Conservation (phyloP, 331 rosid species). For the Prunus yedoensis region DNA sequence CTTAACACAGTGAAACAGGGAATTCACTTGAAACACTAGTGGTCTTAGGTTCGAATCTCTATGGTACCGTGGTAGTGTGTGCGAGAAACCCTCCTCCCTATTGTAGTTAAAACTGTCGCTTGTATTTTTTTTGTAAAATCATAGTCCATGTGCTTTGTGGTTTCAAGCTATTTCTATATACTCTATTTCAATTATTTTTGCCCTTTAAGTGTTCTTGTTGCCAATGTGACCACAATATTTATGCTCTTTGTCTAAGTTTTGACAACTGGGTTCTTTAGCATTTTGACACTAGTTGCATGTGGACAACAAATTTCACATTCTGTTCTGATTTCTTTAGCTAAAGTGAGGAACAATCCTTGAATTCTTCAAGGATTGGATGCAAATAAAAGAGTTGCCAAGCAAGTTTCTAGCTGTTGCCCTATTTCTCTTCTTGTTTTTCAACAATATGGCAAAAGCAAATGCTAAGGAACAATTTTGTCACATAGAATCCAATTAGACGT, state of each 20-base stretch:
- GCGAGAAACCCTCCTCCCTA: too few relatives aligned
- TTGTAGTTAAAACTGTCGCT: too few relatives aligned
- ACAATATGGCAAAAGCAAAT: not conserved
- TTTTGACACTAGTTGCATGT: not conserved
- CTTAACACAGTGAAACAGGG: too few relatives aligned
- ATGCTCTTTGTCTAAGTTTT: not conserved
- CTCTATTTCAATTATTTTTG: not conserved
- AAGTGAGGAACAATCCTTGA: not conserved
- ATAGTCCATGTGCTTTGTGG: not conserved
- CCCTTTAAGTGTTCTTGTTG: not conserved
- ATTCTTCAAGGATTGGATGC: not conserved
- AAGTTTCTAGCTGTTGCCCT: not conserved
- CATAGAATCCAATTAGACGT: not conserved
- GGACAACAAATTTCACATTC: not conserved
- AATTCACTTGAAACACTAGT: too few relatives aligned
- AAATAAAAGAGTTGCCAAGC: not conserved
- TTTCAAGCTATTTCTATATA: not conserved
- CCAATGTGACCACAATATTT: not conserved
- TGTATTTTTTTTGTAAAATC: too few relatives aligned
- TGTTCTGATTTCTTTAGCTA: not conserved
- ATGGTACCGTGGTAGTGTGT: too few relatives aligned
- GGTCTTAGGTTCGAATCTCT: rapidly evolving
- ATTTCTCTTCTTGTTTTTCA: not conserved
- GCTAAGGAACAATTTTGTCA: not conserved
- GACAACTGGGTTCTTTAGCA: too few relatives aligned